phyloP scores from a whole-genome alignment of 164 flowering plant genomes.

The Stephania japonica region DNA sequence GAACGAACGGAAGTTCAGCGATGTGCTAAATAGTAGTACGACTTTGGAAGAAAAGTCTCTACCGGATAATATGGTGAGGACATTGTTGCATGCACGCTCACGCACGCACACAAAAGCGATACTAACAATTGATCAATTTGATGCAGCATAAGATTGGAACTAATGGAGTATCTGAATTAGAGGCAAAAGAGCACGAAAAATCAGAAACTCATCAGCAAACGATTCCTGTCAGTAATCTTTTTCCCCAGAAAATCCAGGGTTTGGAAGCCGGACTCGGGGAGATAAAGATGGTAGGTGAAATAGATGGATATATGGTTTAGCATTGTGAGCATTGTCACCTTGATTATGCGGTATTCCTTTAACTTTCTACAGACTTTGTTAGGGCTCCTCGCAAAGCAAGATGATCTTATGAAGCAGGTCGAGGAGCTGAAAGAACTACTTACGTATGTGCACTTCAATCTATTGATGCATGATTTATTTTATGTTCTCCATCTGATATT shows the following conservation, averaged over 20 bases:
- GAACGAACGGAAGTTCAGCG: constrained; percentile 16
- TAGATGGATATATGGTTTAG: constrained; percentile 9
- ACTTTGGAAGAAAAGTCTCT: constrained; percentile 19
- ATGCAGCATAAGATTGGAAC: constrained; percentile 22
- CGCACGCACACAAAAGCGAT: too few species aligned
- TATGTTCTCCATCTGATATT: not conserved
- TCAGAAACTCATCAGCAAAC: constrained; percentile 9
- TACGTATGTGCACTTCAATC: constrained; percentile 11
- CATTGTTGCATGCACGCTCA: not conserved
- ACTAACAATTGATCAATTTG: not conserved
- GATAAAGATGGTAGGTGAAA: constrained; percentile 32
- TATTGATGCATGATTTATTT: not conserved
- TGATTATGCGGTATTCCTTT: not conserved
- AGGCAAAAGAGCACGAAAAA: constrained; percentile 1
- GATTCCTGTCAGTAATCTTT: constrained; percentile 9
- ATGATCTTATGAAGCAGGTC: constrained; percentile 27
- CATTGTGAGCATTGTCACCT: not conserved
- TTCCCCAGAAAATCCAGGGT: constrained; percentile 25
- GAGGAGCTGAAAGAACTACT: constrained; percentile 27
- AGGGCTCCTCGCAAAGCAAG: constrained; percentile 19
- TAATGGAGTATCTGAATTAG: not conserved
- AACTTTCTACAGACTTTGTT: constrained; percentile 27
- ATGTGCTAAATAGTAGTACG: constrained; percentile 13
- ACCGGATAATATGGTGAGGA: constrained; percentile 8
- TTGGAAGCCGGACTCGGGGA: constrained; percentile 36